Evolutionary conservation across 306 rosid species (phyloP).

Genomic region (Elaeagnus macrophylla): DNA sequence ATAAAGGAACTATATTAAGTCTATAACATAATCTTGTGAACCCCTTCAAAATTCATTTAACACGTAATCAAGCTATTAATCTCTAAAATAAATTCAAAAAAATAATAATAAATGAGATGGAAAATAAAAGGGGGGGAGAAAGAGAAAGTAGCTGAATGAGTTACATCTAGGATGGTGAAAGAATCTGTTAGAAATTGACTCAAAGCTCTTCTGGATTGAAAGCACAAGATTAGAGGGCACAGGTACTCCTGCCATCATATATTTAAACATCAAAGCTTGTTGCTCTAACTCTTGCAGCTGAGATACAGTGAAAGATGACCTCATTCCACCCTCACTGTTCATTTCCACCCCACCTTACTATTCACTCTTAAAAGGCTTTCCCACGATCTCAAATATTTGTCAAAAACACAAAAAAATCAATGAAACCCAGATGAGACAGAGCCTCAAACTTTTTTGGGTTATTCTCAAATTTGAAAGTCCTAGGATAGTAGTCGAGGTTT

Average conservation of each 20-base stretch:
- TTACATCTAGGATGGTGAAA: constrained; percentile 60
- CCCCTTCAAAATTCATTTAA: no score
- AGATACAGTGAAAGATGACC: constrained; percentile 65
- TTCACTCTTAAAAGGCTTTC: not conserved
- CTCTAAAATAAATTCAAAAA: not conserved
- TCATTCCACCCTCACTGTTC: constrained; percentile 23
- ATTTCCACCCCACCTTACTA: no score
- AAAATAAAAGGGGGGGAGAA: not conserved
- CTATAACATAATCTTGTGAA: no score
- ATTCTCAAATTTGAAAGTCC: not conserved
- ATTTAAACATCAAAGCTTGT: constrained; percentile 82
- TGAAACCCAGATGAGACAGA: constrained; percentile 20
- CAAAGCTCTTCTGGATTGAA: constrained; percentile 70
- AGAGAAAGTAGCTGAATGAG: not conserved
- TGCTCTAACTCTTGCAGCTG: constrained; percentile 93
- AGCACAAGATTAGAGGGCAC: constrained; percentile 80
- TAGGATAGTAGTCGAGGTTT: constrained; percentile 9
- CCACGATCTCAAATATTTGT: constrained; percentile 23
- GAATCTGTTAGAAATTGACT: constrained; percentile 53
- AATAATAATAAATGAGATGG: not conserved
- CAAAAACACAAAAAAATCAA: constrained; percentile 19
- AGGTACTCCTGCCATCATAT: constrained; percentile 62
- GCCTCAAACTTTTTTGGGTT: constrained; percentile 17
- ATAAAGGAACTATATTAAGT: no score
- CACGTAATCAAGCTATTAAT: no score